A percentile compares a stretch with the other conserved stretches of the same genome.
Conservation (phyloP, 192 early-diverging fungal genomes). For the Podila verticillata region DNA sequence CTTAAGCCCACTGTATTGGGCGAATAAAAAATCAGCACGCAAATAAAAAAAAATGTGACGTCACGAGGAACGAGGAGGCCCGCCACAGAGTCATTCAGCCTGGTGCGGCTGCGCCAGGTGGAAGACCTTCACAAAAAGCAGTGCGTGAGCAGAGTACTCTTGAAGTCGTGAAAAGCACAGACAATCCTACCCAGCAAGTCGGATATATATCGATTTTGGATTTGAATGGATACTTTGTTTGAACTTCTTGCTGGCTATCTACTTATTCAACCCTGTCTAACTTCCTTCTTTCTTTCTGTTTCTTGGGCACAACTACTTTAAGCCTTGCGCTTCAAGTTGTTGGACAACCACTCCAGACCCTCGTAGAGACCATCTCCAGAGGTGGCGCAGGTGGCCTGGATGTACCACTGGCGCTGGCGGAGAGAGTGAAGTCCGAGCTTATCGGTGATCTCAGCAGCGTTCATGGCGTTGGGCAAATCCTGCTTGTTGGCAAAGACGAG, state of each 20-base stretch:
- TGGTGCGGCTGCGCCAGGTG: too few species aligned
- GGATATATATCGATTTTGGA: not conserved
- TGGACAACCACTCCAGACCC: slow-evolving; percentile 94
- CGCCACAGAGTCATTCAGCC: too few species aligned
- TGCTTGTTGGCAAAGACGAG: slow-evolving; percentile 99
- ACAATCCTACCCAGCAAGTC: not conserved
- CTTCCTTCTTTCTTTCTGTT: not conserved
- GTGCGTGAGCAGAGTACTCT: too few species aligned
- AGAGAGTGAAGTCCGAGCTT: slow-evolving; percentile 90
- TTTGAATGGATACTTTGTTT: slow-evolving; percentile 2
- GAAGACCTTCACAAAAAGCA: too few species aligned
- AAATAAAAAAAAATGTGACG: too few species aligned
- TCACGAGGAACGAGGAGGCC: too few species aligned
- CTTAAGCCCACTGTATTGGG: too few species aligned
- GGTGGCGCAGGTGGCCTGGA: slow-evolving; percentile 93
- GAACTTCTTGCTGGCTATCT: not conserved
- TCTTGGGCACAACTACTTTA: slow-evolving; percentile 22
- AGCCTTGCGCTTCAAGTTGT: slow-evolving; percentile 66
- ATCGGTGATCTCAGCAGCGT: slow-evolving; percentile 91
- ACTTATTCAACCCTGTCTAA: not conserved
- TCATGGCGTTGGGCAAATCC: slow-evolving; percentile 97
- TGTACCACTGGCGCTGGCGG: slow-evolving; percentile 89
- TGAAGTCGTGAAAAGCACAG: not conserved
- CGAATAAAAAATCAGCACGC: too few species aligned
- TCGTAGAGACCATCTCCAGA: slow-evolving; percentile 97